Evolutionary conservation across 306 rosid species (phyloP).

Genomic region (Hippophae rhamnoides): DNA sequence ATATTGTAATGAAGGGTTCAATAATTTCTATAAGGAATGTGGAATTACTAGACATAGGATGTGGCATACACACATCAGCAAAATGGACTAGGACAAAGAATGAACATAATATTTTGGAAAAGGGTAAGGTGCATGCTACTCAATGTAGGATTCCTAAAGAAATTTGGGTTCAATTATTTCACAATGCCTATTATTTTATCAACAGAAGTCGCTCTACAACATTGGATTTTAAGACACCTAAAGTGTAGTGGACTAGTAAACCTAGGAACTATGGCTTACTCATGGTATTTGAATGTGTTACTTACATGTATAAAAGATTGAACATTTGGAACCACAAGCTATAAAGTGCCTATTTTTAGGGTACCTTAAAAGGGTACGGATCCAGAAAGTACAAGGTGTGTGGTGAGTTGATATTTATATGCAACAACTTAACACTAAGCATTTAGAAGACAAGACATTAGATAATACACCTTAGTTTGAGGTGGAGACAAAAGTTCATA

Average conservation of each 20-base stretch:
- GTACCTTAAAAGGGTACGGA: accelerated
- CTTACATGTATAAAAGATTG: background rate
- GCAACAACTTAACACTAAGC: too few relatives aligned
- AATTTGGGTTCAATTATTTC: background rate
- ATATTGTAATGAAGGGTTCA: too few relatives aligned
- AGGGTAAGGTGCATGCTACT: background rate
- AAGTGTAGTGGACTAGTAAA: background rate
- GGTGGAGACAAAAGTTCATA: too few relatives aligned
- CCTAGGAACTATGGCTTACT: too few relatives aligned
- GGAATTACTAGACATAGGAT: too few relatives aligned
- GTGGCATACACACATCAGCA: background rate
- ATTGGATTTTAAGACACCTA: background rate
- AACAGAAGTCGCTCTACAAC: background rate
- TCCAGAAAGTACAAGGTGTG: background rate
- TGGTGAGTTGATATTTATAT: too few relatives aligned
- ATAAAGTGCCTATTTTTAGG: background rate
- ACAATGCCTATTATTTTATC: background rate
- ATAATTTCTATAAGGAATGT: too few relatives aligned
- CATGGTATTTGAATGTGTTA: background rate
- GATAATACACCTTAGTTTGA: too few relatives aligned
- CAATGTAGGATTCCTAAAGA: background rate
- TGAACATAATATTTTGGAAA: background rate
- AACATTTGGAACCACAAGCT: background rate
- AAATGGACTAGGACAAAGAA: background rate
- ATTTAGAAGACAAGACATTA: too few relatives aligned